These are phyloP conservation scores for Colletotrichum sp. DNA, from an alignment of 2,329 filamentous ascomycete species.

Conservation along the genomic window DNA sequence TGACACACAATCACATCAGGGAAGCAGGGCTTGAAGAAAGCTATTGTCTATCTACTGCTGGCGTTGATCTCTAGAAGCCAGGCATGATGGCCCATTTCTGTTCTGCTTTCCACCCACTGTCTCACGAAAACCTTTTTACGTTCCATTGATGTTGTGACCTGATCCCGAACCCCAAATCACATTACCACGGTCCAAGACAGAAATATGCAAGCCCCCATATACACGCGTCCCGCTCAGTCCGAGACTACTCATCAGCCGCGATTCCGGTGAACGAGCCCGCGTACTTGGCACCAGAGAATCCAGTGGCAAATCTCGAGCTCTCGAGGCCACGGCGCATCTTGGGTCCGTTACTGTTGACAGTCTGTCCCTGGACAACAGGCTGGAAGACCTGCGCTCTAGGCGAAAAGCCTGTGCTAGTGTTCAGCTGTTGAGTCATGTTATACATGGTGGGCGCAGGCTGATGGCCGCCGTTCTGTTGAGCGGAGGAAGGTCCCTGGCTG, in stretches of 20 bases:
- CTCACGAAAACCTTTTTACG: background rate
- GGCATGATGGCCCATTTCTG: background rate
- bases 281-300: background rate
- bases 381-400: background rate
- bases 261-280: conserved; percentile 7
- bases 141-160: background rate
- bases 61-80: background rate
- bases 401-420: background rate
- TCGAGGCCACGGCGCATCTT: background rate
- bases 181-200: background rate
- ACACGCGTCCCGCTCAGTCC: background rate
- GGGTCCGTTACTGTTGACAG: background rate
- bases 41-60: background rate
- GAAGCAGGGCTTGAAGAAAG: background rate
- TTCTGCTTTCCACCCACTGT: background rate
- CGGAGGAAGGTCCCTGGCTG: background rate
- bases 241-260: background rate
- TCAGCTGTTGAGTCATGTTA: background rate
- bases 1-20: background rate
- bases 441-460: background rate
- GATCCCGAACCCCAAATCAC: background rate
- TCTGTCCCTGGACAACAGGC: background rate
- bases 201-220: background rate
- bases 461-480: background rate
- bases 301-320: conserved; percentile 9